These are phyloP conservation scores for Nemophila menziesii DNA, from an alignment of 257 asterid species.

Conservation along the genomic window DNA sequence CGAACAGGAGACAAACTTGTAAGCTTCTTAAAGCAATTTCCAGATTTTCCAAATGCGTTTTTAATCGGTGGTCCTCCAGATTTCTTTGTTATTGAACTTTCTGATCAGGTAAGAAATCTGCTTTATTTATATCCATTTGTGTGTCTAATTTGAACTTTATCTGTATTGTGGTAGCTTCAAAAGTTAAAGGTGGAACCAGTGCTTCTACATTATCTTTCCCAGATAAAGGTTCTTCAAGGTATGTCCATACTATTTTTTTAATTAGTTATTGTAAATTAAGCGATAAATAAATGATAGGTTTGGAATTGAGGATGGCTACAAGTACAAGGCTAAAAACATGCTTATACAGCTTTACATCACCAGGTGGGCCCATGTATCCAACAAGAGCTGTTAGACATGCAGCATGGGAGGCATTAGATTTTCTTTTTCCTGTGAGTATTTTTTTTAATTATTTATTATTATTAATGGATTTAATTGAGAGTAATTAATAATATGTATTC, in stretches of 20 bases:
- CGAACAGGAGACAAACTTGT: conserved; percentile 61
- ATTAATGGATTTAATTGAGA: neutral
- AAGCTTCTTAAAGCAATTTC: conserved; percentile 64
- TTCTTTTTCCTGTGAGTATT: conserved; percentile 81
- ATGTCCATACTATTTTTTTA: no score
- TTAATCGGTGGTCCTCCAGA: conserved; percentile 69
- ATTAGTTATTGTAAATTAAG: conserved; percentile 2
- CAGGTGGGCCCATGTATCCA: conserved; percentile 97
- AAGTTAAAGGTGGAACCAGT: conserved; percentile 96
- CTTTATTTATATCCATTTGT: neutral
- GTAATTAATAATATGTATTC: conserved; percentile 3
- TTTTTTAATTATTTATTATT: no score
- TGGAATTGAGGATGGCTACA: conserved; percentile 81
- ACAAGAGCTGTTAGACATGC: conserved; percentile 98
- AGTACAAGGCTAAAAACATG: conserved; percentile 84
- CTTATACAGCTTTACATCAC: conserved; percentile 93
- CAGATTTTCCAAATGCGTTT: conserved; percentile 86
- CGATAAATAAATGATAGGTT: conserved; percentile 40
- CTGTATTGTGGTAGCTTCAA: conserved; percentile 62
- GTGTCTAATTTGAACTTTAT: conserved; percentile 2
- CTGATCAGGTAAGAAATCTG: conserved; percentile 65
- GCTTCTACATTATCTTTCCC: conserved; percentile 83
- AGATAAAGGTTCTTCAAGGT: conserved; percentile 67
- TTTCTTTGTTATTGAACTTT: conserved; percentile 64
- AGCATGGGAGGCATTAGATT: conserved; percentile 84